These are phyloP conservation scores for Penicillium ochrochloron DNA, from an alignment of 495 filamentous ascomycete genomes.

Conservation along the genomic window DNA sequence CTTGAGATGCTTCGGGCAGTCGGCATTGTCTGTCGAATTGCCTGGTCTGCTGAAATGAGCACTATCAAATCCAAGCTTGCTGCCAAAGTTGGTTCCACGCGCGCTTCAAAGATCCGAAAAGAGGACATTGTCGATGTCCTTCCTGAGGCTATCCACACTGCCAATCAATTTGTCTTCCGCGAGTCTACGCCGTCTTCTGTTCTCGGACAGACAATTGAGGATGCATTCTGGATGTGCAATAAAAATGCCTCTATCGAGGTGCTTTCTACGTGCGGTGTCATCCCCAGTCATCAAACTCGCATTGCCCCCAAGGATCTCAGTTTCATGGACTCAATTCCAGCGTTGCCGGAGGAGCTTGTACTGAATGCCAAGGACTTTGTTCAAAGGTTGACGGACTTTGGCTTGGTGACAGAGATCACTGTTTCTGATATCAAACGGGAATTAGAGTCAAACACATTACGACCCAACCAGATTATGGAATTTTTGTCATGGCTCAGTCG, in stretches of 20 bases:
- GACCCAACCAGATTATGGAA: conserved; percentile 70
- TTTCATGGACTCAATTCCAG: conserved; percentile 90
- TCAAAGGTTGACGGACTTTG: conserved; percentile 74
- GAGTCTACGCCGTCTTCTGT: conserved; percentile 86
- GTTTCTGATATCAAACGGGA: conserved; percentile 83
- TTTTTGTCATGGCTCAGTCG: conserved; percentile 83
- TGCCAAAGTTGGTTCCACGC: conserved; percentile 39
- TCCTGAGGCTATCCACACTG: conserved; percentile 74
- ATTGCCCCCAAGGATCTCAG: conserved; percentile 79
- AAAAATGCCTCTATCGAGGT: conserved; percentile 81
- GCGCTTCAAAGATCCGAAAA: conserved; percentile 60
- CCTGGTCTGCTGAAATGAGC: conserved; percentile 83
- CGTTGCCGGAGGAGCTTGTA: conserved; percentile 76
- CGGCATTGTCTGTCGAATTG: conserved; percentile 86
- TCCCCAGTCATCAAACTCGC: conserved; percentile 76
- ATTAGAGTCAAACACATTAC: conserved; percentile 75
- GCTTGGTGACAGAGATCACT: conserved; percentile 81
- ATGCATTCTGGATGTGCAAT: conserved; percentile 93
- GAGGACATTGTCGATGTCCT: conserved; percentile 67
- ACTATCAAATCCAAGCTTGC: conserved; percentile 60
- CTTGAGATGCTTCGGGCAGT: conserved; percentile 90
- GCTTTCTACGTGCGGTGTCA: conserved; percentile 82
- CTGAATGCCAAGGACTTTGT: conserved; percentile 70
- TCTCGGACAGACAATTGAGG: conserved; percentile 82
- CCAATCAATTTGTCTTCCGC: conserved; percentile 76